phyloP scores from a whole-genome alignment of 2,329 filamentous ascomycete species.

The Neocatenulostroma microsporum region DNA sequence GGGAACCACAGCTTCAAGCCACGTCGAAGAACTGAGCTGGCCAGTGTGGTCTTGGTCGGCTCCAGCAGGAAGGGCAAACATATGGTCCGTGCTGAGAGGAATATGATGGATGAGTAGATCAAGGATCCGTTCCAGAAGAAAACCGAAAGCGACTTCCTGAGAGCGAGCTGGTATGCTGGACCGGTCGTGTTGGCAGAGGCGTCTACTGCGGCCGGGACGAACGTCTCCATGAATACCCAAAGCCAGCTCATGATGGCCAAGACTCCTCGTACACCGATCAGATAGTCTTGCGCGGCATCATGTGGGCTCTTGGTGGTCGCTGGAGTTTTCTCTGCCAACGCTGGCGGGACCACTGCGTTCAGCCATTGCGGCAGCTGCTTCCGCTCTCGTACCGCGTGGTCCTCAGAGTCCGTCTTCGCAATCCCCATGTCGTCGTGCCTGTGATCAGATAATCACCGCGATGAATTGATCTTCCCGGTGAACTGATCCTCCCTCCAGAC shows the following conservation, averaged over 20 bases:
- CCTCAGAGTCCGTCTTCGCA: too few relatives aligned
- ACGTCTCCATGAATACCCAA: constrained; percentile 38
- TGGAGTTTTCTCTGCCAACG: constrained; percentile 3
- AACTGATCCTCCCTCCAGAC: too few relatives aligned
- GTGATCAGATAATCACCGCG: too few relatives aligned
- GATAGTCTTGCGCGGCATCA: constrained; percentile 23
- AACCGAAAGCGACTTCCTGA: constrained; percentile 39
- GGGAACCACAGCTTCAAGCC: constrained; percentile 38
- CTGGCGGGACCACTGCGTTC: background rate
- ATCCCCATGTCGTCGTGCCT: too few relatives aligned
- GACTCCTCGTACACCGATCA: constrained; percentile 36
- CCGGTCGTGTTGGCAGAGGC: constrained; percentile 30
- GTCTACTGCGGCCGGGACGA: constrained; percentile 35
- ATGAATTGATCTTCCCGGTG: too few relatives aligned
- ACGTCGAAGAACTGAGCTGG: constrained; percentile 34
- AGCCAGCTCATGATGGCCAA: constrained; percentile 37
- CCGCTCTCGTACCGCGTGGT: background rate
- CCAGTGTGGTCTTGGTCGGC: constrained; percentile 25
- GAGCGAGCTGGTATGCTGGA: constrained; percentile 30
- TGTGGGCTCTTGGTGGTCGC: constrained; percentile 1
- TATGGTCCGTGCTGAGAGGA: constrained; percentile 38
- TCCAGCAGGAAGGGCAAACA: constrained; percentile 13
- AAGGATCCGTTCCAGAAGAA: constrained; percentile 41
- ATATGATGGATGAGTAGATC: constrained; percentile 39
- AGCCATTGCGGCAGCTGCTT: constrained; percentile 10